Percentiles rank a stretch among this genome's conserved stretches.
Evolutionary conservation across 129 eudicot species (phyloP).

Genomic region (Calendula officinalis): DNA sequence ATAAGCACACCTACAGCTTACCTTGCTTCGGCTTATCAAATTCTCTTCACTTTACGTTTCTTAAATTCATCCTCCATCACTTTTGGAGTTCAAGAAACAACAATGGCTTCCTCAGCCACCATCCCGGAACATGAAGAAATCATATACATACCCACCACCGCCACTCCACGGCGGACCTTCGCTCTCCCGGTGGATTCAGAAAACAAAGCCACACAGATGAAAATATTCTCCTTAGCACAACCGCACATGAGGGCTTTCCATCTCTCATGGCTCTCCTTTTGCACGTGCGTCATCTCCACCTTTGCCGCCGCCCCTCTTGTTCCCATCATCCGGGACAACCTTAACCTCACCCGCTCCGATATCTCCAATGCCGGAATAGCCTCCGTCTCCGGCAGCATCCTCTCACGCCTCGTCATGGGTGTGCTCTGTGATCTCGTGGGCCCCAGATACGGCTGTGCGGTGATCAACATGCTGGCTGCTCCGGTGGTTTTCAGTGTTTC

Average conservation of each 20-base stretch:
- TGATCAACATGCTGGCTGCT: conserved; percentile 32
- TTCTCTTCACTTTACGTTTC: conserved; percentile 11
- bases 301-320: conserved; percentile 37
- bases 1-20: conserved; percentile 30
- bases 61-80: background rate
- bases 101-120: conserved; percentile 26
- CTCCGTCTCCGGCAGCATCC: conserved; percentile 40
- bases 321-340: conserved; percentile 36
- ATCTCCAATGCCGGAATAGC: conserved; percentile 40
- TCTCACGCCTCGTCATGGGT: conserved; percentile 45
- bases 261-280: conserved; percentile 30
- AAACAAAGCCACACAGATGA: conserved; percentile 29
- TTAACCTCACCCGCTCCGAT: conserved; percentile 32
- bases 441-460: conserved; percentile 36
- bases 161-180: background rate
- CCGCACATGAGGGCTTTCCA: conserved; percentile 34
- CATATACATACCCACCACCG: conserved; percentile 15
- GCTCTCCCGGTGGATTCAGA: conserved; percentile 31
- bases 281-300: conserved; percentile 33
- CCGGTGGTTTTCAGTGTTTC: conserved; percentile 31
- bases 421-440: conserved; percentile 43
- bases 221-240: conserved; percentile 20
- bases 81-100: conserved; percentile 20
- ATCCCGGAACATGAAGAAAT: conserved; percentile 11
- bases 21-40: conserved; percentile 6